A percentile compares a stretch with the other conserved stretches of the same genome.
Evolutionary conservation across 805 yeast genomes (phyloP).

Genomic region (Torulaspora quercuum): DNA sequence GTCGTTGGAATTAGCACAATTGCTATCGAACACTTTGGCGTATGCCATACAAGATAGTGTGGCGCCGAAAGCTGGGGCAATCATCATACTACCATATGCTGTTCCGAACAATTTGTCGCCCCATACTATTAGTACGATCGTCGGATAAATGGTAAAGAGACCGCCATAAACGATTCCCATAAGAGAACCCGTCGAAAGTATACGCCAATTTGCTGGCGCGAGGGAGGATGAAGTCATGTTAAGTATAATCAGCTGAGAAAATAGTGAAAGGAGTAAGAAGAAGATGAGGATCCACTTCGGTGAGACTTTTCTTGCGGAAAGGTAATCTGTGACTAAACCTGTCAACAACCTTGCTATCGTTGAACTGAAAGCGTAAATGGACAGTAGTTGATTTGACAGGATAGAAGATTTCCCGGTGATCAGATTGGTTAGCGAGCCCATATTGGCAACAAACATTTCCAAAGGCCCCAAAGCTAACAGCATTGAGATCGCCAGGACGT

Average conservation of each 20-base stretch:
- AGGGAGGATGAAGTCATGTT: conserved; percentile 19
- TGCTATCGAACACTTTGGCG: conserved; percentile 57
- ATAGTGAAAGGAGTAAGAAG: conserved; percentile 37
- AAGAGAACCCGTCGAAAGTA: conserved; percentile 40
- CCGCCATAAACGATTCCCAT: conserved; percentile 80
- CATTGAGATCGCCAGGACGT: conserved; percentile 60
- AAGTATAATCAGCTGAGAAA: conserved; percentile 38
- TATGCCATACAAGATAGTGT: conserved; percentile 63
- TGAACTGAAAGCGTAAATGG: conserved; percentile 66
- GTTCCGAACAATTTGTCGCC: conserved; percentile 87
- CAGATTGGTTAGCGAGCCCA: conserved; percentile 65
- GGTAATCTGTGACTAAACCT: conserved; percentile 66
- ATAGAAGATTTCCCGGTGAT: conserved; percentile 18
- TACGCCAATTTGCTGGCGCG: conserved; percentile 14
- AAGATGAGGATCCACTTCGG: conserved; percentile 34
- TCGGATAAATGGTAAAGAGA: conserved; percentile 80
- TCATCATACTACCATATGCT: conserved; percentile 85
- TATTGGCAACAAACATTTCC: conserved; percentile 78
- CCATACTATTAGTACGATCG: conserved; percentile 79
- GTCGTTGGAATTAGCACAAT: conserved; percentile 20
- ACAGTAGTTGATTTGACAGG: conserved; percentile 40
- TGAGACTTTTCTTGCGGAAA: conserved; percentile 36
- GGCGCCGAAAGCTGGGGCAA: conserved; percentile 85
- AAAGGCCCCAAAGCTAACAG: conserved; percentile 75
- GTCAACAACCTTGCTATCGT: conserved; percentile 63